Evolutionary conservation across 768 basidiomycete genomes (phyloP).

Genomic region (Mycena venus): DNA sequence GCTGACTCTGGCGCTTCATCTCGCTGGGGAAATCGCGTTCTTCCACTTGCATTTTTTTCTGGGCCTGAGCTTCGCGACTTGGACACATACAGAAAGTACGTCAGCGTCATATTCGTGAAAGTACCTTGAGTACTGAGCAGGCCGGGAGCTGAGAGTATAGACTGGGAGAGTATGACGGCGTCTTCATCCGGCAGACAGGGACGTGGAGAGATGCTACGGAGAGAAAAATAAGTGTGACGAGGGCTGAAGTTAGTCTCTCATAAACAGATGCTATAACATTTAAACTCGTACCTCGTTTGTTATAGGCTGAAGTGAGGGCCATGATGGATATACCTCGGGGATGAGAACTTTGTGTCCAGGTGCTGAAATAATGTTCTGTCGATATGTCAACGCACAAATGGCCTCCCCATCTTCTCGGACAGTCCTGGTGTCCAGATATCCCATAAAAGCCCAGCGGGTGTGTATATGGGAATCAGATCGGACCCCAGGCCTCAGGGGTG

Average conservation of each 20-base stretch:
- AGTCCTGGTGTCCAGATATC: too few species aligned
- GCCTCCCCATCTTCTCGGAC: too few species aligned
- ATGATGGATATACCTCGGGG: not conserved
- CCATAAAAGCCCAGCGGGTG: too few species aligned
- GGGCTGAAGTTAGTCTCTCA: too few species aligned
- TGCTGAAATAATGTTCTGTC: too few species aligned
- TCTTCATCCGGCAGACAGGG: constrained; percentile 13
- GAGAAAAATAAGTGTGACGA: constrained; percentile 1
- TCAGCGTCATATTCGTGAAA: not conserved
- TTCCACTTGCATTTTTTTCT: too few species aligned
- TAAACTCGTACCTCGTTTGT: too few species aligned
- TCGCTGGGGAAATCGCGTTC: too few species aligned
- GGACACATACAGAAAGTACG: constrained; percentile 9
- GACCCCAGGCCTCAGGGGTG: too few species aligned
- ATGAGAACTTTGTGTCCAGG: not conserved
- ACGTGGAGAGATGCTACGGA: not conserved
- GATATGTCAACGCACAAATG: too few species aligned
- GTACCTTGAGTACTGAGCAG: not conserved
- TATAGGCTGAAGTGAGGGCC: not conserved
- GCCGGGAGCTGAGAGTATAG: not conserved
- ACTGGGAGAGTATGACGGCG: constrained; percentile 5
- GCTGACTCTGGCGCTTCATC: not conserved
- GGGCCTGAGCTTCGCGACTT: not conserved
- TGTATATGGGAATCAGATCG: too few species aligned
- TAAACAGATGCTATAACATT: too few species aligned